phyloP scores from a whole-genome alignment of 208 protist genomes.

The Vickermania spadyakhi region DNA sequence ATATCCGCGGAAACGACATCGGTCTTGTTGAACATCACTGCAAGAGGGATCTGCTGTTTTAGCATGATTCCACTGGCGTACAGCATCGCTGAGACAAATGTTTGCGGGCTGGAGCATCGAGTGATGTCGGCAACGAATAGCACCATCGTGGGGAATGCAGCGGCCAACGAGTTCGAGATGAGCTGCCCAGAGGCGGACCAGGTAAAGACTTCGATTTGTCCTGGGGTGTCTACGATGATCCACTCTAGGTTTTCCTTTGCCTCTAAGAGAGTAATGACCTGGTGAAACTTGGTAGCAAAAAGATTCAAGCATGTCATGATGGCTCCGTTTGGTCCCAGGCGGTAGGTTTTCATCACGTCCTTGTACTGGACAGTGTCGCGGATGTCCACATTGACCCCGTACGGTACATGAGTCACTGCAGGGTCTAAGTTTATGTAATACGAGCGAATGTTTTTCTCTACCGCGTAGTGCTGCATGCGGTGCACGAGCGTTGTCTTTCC shows the following conservation, averaged over 20 bases:
- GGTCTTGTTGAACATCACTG: slow-evolving; percentile 98
- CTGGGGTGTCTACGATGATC: slow-evolving; percentile 98
- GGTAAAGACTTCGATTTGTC: slow-evolving; percentile 99
- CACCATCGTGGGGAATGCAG: slow-evolving; percentile 92
- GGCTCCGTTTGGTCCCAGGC: slow-evolving; percentile 97
- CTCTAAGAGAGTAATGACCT: slow-evolving; percentile 92
- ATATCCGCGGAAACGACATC: slow-evolving; percentile 88
- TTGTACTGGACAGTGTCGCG: slow-evolving; percentile 98
- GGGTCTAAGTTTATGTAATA: slow-evolving; percentile 99
- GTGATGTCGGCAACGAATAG: slow-evolving; percentile 97
- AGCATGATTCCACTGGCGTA: slow-evolving; percentile 98
- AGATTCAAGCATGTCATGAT: slow-evolving; percentile 99
- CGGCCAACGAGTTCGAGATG: slow-evolving; percentile 93
- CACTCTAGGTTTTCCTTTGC: slow-evolving; percentile 79
- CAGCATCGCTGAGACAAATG: slow-evolving; percentile 99
- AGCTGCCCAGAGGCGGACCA: slow-evolving; percentile 98
- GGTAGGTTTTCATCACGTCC: slow-evolving; percentile 97
- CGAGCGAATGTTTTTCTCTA: slow-evolving; percentile 41
- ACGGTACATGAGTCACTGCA: slow-evolving; percentile 93
- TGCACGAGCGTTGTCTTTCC: slow-evolving; percentile 99
- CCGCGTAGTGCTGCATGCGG: slow-evolving; percentile 91
- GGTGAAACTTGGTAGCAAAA: slow-evolving; percentile 97
- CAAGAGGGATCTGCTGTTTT: slow-evolving; percentile 96
- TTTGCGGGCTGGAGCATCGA: slow-evolving; percentile 89
- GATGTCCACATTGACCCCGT: slow-evolving; percentile 98